Percentiles rank a stretch among this genome's conserved stretches.
phyloP scores from a whole-genome alignment of 371 early-diverging fungal genomes.

The Capillidium heterosporum region DNA sequence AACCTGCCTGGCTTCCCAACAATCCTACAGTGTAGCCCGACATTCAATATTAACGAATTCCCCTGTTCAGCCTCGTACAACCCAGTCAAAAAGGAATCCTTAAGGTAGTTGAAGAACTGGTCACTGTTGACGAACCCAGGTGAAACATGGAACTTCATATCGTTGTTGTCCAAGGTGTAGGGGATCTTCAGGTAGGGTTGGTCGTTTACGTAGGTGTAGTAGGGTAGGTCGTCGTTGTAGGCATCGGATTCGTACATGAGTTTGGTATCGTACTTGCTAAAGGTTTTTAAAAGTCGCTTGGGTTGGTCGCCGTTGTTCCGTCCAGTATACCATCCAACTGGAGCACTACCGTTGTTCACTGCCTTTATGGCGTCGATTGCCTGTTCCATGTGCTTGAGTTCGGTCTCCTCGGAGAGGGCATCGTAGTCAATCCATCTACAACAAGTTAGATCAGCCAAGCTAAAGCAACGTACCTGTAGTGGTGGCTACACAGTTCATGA shows the following conservation, averaged over 20 bases:
- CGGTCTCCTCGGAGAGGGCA: background rate
- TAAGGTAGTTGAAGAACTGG: background rate
- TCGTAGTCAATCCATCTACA: constrained; percentile 4
- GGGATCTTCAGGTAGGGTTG: constrained; percentile 1
- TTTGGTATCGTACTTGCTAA: background rate
- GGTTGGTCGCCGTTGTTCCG: background rate
- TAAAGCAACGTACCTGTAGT: background rate
- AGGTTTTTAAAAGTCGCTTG: background rate
- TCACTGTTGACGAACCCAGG: background rate
- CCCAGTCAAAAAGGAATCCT: background rate
- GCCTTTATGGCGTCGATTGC: background rate
- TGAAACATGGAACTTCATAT: constrained; percentile 1
- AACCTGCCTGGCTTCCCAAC: constrained; percentile 1
- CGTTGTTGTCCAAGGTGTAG: constrained; percentile 3
- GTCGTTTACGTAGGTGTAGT: background rate
- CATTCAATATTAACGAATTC: background rate
- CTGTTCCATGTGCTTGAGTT: background rate
- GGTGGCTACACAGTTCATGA: constrained; percentile 1
- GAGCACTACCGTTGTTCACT: background rate
- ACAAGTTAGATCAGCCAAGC: background rate
- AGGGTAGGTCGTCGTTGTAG: constrained; percentile 4
- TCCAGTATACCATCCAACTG: constrained; percentile 4
- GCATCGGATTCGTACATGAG: constrained; percentile 4
- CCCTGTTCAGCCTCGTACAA: background rate
- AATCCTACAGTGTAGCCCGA: background rate